These are phyloP conservation scores for Ceratocystis harringtonii DNA, from an alignment of 2,329 filamentous ascomycete species.

Conservation along the genomic window DNA sequence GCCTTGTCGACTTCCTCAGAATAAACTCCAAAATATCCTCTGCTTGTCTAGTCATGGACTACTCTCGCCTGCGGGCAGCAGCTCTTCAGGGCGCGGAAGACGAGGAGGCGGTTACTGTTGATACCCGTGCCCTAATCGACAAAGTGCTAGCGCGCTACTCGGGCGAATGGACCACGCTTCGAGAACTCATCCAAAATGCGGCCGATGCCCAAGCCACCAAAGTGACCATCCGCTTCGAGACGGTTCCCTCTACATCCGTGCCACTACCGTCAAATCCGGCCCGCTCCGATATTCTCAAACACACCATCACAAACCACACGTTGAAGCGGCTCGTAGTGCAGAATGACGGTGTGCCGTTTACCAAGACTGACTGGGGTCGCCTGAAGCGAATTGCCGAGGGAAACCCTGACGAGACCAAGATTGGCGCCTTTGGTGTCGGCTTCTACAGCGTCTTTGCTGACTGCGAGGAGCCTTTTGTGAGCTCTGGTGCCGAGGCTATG, in stretches of 20 bases:
- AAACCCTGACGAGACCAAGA: conserved; percentile 97
- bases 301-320: conserved; percentile 72
- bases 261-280: conserved; percentile 53
- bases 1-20: neutral
- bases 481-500: conserved; percentile 84
- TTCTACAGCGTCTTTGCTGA: conserved; percentile 99
- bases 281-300: conserved; percentile 60
- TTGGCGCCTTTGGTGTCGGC: conserved; percentile 92
- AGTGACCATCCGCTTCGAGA: conserved; percentile 86
- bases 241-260: conserved; percentile 63
- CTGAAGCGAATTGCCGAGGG: conserved; percentile 97
- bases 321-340: conserved; percentile 75
- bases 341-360: conserved; percentile 82
- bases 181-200: conserved; percentile 97
- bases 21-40: too few species aligned
- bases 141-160: conserved; percentile 95
- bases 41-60: conserved; percentile 40
- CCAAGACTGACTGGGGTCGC: conserved; percentile 78
- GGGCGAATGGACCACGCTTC: conserved; percentile 78
- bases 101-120: conserved; percentile 95
- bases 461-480: conserved; percentile 94
- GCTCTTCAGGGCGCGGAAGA: conserved; percentile 76
- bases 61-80: conserved; percentile 64
- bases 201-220: conserved; percentile 85
- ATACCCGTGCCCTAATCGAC: conserved; percentile 90